Percentiles rank a stretch among this genome's conserved stretches.
Evolutionary conservation across 2,329 filamentous ascomycete species (phyloP).

Genomic region (Fonsecaea monophora): DNA sequence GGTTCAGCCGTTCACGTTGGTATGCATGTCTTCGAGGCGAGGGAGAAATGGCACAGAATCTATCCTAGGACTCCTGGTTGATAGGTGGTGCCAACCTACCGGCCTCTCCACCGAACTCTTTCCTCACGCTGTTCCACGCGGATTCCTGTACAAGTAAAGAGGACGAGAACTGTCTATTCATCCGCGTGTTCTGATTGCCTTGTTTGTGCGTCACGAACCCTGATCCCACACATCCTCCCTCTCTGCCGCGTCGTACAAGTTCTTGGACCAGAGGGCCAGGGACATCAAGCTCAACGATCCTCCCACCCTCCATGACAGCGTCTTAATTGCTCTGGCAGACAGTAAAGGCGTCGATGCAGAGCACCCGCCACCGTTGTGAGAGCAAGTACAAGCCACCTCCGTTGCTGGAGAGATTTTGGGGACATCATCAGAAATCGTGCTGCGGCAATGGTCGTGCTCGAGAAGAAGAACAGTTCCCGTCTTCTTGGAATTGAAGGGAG

Average conservation of each 20-base stretch:
- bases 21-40: no score
- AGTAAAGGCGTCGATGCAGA: constrained; percentile 58
- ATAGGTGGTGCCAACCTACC: no score
- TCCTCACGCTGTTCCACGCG: no score
- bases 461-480: not conserved
- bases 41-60: no score
- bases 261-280: constrained; percentile 39
- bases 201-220: no score
- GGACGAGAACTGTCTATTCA: not conserved
- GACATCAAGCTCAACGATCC: constrained; percentile 22
- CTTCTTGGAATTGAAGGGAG: not conserved
- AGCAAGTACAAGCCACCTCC: no score
- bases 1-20: no score
- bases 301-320: constrained; percentile 58
- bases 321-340: constrained; percentile 67
- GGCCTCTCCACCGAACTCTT: no score
- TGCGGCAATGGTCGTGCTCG: not conserved
- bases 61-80: no score
- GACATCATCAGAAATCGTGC: not conserved
- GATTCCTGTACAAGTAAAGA: not conserved
- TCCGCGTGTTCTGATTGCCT: no score
- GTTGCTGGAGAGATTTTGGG: no score
- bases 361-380: constrained; percentile 48
- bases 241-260: not conserved
- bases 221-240: not conserved